These are phyloP conservation scores for Xenoacremonium recifei DNA, from an alignment of 2,329 filamentous ascomycete genomes.

Conservation along the genomic window DNA sequence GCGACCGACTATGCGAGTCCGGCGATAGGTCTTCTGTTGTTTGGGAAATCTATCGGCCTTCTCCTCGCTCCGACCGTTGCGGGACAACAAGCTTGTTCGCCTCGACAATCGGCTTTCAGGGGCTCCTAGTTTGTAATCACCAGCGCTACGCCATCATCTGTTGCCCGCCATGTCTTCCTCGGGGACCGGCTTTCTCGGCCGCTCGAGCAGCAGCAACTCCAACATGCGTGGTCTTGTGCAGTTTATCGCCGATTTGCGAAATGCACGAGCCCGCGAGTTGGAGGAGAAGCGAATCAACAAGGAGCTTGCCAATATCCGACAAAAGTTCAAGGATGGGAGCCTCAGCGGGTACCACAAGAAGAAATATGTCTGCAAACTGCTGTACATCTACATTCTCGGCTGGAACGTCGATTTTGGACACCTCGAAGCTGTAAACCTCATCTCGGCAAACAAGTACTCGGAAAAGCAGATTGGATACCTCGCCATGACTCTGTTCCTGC, in stretches of 20 bases:
- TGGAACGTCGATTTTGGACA: constrained; percentile 99
- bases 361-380: constrained; percentile 99
- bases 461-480: constrained; percentile 99
- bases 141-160: constrained; percentile 10
- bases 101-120: constrained; percentile 18
- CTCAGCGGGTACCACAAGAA: constrained; percentile 98
- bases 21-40: constrained; percentile 26
- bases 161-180: constrained; percentile 51
- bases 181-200: constrained; percentile 62
- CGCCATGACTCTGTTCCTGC: constrained; percentile 93
- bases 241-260: constrained; percentile 95
- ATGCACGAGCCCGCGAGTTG: constrained; percentile 89
- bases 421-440: constrained; percentile 95
- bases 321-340: constrained; percentile 96
- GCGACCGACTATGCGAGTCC: constrained; percentile 32
- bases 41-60: constrained; percentile 15
- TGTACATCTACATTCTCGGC: constrained; percentile 98
- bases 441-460: constrained; percentile 95
- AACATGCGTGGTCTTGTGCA: constrained; percentile 87
- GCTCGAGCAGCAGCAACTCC: constrained; percentile 62
- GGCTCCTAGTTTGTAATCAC: constrained; percentile 19
- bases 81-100: constrained; percentile 9
- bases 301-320: constrained; percentile 94
- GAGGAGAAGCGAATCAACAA: constrained; percentile 99
- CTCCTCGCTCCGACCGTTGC: constrained; percentile 9